Conservation (phyloP, 805 yeast species). For the Candida arabinofermentans region DNA sequence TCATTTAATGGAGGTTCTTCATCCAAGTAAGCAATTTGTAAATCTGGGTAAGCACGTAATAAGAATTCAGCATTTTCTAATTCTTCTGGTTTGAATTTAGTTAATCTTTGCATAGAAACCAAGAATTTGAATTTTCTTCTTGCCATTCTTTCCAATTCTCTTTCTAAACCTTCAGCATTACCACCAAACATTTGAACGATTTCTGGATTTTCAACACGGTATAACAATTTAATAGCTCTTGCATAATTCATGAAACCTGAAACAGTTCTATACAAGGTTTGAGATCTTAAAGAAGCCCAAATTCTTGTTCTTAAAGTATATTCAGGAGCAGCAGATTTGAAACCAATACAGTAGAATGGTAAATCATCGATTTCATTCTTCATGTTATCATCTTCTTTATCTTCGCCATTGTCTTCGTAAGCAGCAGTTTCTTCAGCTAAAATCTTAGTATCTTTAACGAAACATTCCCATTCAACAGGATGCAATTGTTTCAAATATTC, state of each 20-base stretch:
- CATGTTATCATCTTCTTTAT: conserved; percentile 59
- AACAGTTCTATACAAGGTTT: conserved; percentile 93
- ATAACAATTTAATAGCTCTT: conserved; percentile 88
- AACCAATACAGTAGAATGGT: conserved; percentile 95
- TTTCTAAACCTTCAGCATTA: conserved; percentile 92
- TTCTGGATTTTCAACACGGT: conserved; percentile 93
- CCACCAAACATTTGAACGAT: conserved; percentile 98
- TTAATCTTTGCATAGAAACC: conserved; percentile 83
- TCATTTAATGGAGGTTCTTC: conserved; percentile 79
- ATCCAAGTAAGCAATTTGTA: conserved; percentile 89
- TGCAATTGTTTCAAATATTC: conserved; percentile 94
- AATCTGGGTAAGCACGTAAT: conserved; percentile 78
- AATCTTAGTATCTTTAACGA: conserved; percentile 92
- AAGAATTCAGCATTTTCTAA: conserved; percentile 76
- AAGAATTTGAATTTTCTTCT: conserved; percentile 76
- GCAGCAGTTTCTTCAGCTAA: conserved; percentile 93
- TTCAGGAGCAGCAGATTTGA: conserved; percentile 96
- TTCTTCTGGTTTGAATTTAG: conserved; percentile 69
- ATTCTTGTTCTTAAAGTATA: conserved; percentile 94
- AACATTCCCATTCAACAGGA: conserved; percentile 97
- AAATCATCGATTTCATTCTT: conserved; percentile 85
- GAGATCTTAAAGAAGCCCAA: conserved; percentile 98
- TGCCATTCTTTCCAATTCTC: conserved; percentile 90
- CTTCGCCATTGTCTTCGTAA: conserved; percentile 57
- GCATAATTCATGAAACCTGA: conserved; percentile 99